A percentile compares a stretch with the other conserved stretches of the same genome.
These are phyloP conservation scores for Carex parvula DNA, from an alignment of 176 grass and related monocot genomes.

Conservation along the genomic window DNA sequence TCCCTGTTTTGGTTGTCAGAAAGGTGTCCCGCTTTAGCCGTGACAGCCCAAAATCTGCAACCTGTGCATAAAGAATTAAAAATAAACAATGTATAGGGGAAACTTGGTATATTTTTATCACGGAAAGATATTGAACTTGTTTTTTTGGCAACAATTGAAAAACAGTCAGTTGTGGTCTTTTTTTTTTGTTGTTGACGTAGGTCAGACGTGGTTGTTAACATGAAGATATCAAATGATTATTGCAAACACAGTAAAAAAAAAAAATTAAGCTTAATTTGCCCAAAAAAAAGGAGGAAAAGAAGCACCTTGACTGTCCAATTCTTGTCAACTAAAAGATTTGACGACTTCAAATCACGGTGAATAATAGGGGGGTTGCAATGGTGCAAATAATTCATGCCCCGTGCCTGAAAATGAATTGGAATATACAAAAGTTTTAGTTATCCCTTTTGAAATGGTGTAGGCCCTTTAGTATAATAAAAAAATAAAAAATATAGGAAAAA, in stretches of 20 bases:
- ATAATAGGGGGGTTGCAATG: conserved; percentile 83
- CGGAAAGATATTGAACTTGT: background rate
- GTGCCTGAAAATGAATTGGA: conserved; percentile 49
- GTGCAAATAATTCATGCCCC: conserved; percentile 99
- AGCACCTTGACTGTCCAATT: conserved; percentile 97
- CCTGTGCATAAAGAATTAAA: conserved; percentile 35
- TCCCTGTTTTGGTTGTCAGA: conserved; percentile 88
- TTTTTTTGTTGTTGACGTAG: too few relatives aligned
- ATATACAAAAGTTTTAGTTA: background rate
- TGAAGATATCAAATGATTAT: background rate
- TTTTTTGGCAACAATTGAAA: background rate
- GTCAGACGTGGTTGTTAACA: conserved; percentile 1
- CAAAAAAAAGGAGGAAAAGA: background rate
- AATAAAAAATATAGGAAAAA: background rate
- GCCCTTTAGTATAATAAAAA: background rate
- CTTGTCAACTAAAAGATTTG: conserved; percentile 96
- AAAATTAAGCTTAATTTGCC: background rate
- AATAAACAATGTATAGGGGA: background rate
- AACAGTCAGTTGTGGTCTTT: background rate
- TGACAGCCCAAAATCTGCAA: conserved; percentile 98
- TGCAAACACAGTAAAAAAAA: conserved; percentile 22
- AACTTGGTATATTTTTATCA: background rate
- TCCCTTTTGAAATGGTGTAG: background rate
- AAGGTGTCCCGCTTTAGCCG: conserved; percentile 90
- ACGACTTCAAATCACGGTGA: conserved; percentile 97